phyloP scores from a whole-genome alignment of 305 asterid species.

The Fraxinus velutina region DNA sequence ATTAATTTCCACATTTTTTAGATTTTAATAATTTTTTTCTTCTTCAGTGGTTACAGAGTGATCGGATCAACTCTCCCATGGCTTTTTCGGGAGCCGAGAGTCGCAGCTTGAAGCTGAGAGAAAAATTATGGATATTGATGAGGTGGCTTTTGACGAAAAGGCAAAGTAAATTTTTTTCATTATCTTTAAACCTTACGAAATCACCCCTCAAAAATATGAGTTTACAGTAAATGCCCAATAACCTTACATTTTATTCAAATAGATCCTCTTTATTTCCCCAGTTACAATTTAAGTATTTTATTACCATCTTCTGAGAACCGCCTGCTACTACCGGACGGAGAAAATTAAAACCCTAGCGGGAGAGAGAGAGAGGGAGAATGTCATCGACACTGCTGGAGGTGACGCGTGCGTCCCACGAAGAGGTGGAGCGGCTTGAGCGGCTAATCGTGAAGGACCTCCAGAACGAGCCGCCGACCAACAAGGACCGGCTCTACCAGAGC shows the following conservation, averaged over 20 bases:
- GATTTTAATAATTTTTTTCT: not conserved
- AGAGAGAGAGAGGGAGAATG: constrained; percentile 35
- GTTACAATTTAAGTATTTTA: not conserved
- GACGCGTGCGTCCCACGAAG: constrained; percentile 92
- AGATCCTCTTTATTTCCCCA: not conserved
- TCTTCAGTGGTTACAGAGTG: constrained; percentile 14
- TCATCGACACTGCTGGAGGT: constrained; percentile 91
- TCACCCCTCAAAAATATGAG: not conserved
- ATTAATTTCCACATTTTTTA: constrained; percentile 56
- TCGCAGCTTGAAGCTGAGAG: not conserved
- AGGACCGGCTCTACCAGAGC: constrained; percentile 84
- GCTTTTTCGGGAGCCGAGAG: not conserved
- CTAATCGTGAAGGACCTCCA: constrained; percentile 90
- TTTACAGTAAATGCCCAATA: not conserved
- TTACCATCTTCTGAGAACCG: constrained; percentile 22
- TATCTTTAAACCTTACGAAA: not conserved
- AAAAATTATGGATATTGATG: not conserved
- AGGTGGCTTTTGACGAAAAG: not conserved
- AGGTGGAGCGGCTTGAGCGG: constrained; percentile 87
- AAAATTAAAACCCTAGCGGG: constrained; percentile 1
- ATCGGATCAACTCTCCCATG: constrained; percentile 16
- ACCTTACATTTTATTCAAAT: not conserved
- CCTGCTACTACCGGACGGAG: not conserved
- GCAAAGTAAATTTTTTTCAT: not conserved
- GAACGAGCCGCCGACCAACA: constrained; percentile 65